Conservation (phyloP, 176 grass and related monocot genomes). For the Hyparrhenia diplandra region DNA sequence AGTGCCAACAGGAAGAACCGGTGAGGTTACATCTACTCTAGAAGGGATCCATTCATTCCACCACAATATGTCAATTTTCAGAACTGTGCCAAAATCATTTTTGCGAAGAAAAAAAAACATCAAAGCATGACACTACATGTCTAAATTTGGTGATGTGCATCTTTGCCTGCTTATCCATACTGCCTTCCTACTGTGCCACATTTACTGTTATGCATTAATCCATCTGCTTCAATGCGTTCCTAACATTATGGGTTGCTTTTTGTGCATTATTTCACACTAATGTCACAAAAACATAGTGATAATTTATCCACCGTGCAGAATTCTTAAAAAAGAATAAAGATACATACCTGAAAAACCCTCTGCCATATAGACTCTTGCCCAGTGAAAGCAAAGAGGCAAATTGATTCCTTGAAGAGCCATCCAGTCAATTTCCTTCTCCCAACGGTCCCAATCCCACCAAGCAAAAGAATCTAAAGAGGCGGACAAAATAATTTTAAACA, state of each 20-base stretch:
- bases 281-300: not conserved
- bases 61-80: not conserved
- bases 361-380: constrained; percentile 80
- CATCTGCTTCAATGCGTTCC: not conserved
- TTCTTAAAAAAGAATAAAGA: not conserved
- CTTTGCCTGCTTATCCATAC: not conserved
- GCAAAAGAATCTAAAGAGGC: constrained; percentile 64
- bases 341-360: constrained; percentile 60
- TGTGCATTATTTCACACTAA: not conserved
- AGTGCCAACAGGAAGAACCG: not conserved
- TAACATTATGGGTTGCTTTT: not conserved
- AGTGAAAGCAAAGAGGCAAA: constrained; percentile 67
- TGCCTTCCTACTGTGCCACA: not conserved
- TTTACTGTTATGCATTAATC: not conserved
- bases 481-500: constrained; percentile 13
- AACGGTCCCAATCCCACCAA: constrained; percentile 76
- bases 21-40: not conserved
- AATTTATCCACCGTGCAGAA: not conserved
- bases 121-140: not conserved
- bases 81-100: constrained; percentile 10
- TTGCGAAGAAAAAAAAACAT: not conserved
- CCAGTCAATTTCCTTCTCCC: constrained; percentile 91
- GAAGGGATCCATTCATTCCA: not conserved
- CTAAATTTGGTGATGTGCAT: not conserved
- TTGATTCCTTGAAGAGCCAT: constrained; percentile 87